Evolutionary conservation across 75 land plant genomes (phyloP).

Genomic region (Selaginella moellendorffii): DNA sequence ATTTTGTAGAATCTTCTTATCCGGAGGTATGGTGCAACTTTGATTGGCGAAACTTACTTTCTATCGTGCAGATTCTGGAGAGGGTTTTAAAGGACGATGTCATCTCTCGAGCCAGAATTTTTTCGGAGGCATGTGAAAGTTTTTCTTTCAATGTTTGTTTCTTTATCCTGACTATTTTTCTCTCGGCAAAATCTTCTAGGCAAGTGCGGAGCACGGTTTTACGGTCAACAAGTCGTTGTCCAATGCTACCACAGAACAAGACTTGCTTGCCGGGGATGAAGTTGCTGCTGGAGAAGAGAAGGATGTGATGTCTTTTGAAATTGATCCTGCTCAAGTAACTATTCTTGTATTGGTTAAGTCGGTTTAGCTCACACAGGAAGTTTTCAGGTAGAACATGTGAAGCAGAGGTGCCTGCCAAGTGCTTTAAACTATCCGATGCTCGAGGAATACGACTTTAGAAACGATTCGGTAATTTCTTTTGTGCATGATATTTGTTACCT

Average conservation of each 20-base stretch:
- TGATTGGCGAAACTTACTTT: background rate
- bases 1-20: conserved; percentile 62
- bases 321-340: conserved; percentile 30
- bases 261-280: conserved; percentile 50
- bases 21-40: conserved; percentile 41
- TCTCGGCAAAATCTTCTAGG: conserved; percentile 13
- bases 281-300: conserved; percentile 81
- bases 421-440: conserved; percentile 13
- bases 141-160: background rate
- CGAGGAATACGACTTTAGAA: conserved; percentile 14
- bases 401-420: conserved; percentile 13
- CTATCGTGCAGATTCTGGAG: conserved; percentile 48
- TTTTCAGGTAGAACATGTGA: conserved; percentile 14
- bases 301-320: conserved; percentile 51
- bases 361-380: too few relatives aligned
- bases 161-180: background rate
- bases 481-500: background rate
- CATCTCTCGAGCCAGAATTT: conserved; percentile 48
- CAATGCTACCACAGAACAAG: conserved; percentile 44
- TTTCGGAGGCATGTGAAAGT: conserved; percentile 28
- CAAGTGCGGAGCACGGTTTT: conserved; percentile 26
- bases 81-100: conserved; percentile 55
- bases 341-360: too few relatives aligned
- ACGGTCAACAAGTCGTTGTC: conserved; percentile 46
- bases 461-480: conserved; percentile 17